Percentiles rank a stretch among this genome's conserved stretches.
phyloP scores from a whole-genome alignment of 2,329 filamentous ascomycete genomes.

The Apiospora pterosperma region DNA sequence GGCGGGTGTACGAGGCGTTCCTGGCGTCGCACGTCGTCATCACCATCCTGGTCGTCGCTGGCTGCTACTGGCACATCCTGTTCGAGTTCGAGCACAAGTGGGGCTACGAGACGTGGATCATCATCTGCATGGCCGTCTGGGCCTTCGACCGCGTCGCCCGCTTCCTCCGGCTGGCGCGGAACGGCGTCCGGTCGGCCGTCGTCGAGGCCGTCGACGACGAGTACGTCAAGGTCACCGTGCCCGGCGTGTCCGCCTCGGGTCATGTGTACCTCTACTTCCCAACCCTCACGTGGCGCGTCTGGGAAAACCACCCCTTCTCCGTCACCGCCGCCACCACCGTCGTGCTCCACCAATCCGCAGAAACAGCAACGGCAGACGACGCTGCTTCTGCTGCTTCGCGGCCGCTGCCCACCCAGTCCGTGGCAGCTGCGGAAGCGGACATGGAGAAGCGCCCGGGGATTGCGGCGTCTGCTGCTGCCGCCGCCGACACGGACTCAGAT shows the following conservation, averaged over 20 bases:
- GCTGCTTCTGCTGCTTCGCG: not conserved
- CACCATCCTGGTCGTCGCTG: constrained; percentile 6
- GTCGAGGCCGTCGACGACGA: constrained; percentile 28
- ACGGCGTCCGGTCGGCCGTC: not conserved
- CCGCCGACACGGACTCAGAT: not conserved
- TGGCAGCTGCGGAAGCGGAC: not conserved
- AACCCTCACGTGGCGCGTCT: constrained; percentile 35
- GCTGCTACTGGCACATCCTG: not conserved
- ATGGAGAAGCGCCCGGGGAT: not conserved
- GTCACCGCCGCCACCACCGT: constrained; percentile 19
- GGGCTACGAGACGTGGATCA: constrained; percentile 16
- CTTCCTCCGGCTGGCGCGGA: constrained; percentile 12
- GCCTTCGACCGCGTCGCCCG: constrained; percentile 40
- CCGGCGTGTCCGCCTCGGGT: not conserved
- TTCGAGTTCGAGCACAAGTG: not conserved
- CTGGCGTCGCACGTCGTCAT: constrained; percentile 13
- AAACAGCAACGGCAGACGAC: not conserved
- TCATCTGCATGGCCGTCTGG: constrained; percentile 23
- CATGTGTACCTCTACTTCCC: constrained; percentile 50
- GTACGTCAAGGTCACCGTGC: constrained; percentile 4
- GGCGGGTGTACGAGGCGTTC: constrained; percentile 14
- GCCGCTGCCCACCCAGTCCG: not conserved
- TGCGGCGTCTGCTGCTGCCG: not conserved
- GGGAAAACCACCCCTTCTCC: constrained; percentile 56
- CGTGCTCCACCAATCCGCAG: not conserved